A percentile compares a stretch with the other conserved stretches of the same genome.
Evolutionary conservation across 139 green algal species (phyloP).

Genomic region (Chlorella sorokiniana): DNA sequence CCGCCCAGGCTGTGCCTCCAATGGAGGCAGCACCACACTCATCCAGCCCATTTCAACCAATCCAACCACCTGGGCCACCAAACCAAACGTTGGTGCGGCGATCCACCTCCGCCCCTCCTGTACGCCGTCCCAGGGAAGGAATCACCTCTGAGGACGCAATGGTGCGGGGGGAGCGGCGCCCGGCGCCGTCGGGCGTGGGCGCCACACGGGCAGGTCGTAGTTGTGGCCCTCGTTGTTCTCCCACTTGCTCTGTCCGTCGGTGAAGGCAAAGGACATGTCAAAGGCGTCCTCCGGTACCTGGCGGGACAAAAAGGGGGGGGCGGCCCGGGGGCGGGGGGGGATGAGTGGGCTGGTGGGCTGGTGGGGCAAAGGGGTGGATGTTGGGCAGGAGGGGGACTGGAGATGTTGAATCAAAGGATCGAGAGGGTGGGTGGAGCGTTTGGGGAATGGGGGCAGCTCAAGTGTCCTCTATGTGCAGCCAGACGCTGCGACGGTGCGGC

Average conservation of each 20-base stretch:
- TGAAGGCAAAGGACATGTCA: constrained; percentile 49
- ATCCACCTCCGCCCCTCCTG: too few species aligned
- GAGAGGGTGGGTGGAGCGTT: too few species aligned
- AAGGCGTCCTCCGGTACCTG: constrained; percentile 29
- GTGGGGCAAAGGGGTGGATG: neutral
- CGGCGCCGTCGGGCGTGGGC: neutral
- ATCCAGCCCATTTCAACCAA: too few species aligned
- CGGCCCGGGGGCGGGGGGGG: neutral
- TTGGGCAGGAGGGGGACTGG: neutral
- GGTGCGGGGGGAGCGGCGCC: neutral
- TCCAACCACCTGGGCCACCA: too few species aligned
- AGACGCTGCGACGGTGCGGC: too few species aligned
- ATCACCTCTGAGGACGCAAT: constrained; percentile 29
- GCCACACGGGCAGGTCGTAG: constrained; percentile 32
- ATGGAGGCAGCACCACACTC: too few species aligned
- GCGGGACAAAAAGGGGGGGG: neutral
- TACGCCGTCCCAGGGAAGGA: neutral
- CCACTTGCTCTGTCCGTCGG: constrained; percentile 35
- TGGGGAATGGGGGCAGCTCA: too few species aligned
- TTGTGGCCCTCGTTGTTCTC: constrained; percentile 56
- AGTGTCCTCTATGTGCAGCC: too few species aligned
- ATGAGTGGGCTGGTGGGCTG: neutral
- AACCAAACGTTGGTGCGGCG: too few species aligned
- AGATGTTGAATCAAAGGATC: too few species aligned
- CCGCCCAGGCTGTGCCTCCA: too few species aligned